Evolutionary conservation across 2,329 filamentous ascomycete genomes (phyloP), one percentile per base, ranked within the genome.

Genomic region (Claviceps africana): DNA sequence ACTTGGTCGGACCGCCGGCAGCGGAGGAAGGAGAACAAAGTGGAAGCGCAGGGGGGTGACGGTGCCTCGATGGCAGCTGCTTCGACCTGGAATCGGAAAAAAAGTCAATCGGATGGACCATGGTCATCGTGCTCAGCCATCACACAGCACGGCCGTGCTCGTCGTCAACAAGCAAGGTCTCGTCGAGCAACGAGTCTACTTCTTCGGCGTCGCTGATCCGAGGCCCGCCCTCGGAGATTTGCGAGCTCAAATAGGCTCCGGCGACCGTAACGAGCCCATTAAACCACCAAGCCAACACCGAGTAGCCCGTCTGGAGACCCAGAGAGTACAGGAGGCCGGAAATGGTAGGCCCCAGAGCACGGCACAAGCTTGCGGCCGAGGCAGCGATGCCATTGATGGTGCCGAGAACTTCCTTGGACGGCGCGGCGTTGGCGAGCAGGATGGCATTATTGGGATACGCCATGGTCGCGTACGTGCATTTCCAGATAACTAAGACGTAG

Each of bases 331-430:
- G 76, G 30, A 89, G 72, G 1, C 93, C 93, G 3, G 90, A 94
- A 3, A 96, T 72, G 0, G 88, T 90, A 2, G 93, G 93, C 0
- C 91, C 91, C 56, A 96, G 84, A 0, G 89, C 89, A 51, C 93
- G 81, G 65, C 85, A 90, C 46, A 96, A 72, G 64, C 89, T 95
- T 4, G 93, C 93, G 2, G 88, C 89, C 2, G 90, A 95, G 31
- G 89, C 89, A 0, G 90, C 90, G 13, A 90, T 84, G 19, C 93
- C 93, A 61, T 97, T 97, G 66, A 98, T 85, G 0, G 86, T 90
- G 2, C 93, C 93, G 1, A 97, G 80, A 1, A 94, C 86, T 48
- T 87, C 78, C 52, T 85, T 85, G 8, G 85, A 90, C 0, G 89
- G 88, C 0, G 90, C 86, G 17, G 88, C 85, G 66, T 97, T 95